These are phyloP conservation scores for Sphaceloma murrayae DNA, from an alignment of 2,329 filamentous ascomycete genomes.

Conservation along the genomic window DNA sequence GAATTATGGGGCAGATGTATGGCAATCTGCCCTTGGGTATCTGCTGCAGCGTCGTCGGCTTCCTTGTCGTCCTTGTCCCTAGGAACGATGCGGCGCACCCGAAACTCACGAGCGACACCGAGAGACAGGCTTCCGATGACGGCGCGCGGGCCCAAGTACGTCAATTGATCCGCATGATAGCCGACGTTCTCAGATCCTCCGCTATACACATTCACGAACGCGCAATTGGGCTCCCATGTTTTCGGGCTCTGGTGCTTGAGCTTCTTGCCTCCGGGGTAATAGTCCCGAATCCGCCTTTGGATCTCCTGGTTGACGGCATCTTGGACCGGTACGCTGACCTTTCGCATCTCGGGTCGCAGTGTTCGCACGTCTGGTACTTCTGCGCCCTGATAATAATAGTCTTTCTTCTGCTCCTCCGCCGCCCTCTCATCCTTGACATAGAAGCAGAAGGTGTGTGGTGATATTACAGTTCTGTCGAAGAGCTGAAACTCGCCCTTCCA, in stretches of 20 bases:
- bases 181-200: slow-evolving; percentile 75
- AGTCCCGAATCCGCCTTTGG: slow-evolving; percentile 55
- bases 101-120: slow-evolving; percentile 87
- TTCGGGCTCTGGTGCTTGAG: slow-evolving; percentile 65
- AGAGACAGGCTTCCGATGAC: slow-evolving; percentile 85
- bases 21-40: slow-evolving; percentile 74
- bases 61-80: slow-evolving; percentile 40
- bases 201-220: slow-evolving; percentile 89
- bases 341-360: slow-evolving; percentile 63
- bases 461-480: slow-evolving; percentile 78
- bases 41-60: slow-evolving; percentile 34
- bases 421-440: slow-evolving; percentile 71
- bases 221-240: slow-evolving; percentile 75
- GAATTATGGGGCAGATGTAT: slow-evolving; percentile 94
- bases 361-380: slow-evolving; percentile 65
- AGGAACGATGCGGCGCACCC: slow-evolving; percentile 66
- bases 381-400: slow-evolving; percentile 80
- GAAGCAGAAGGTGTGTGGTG: slow-evolving; percentile 74
- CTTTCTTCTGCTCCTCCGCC: slow-evolving; percentile 57
- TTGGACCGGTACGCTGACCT: slow-evolving; percentile 60
- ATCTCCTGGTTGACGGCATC: slow-evolving; percentile 69
- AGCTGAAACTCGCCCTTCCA: slow-evolving; percentile 67
- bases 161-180: slow-evolving; percentile 86
- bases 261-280: slow-evolving; percentile 61
- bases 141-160: slow-evolving; percentile 80